Conservation (phyloP, 495 filamentous ascomycete genomes). For the Sabuloglossum arenarium region DNA sequence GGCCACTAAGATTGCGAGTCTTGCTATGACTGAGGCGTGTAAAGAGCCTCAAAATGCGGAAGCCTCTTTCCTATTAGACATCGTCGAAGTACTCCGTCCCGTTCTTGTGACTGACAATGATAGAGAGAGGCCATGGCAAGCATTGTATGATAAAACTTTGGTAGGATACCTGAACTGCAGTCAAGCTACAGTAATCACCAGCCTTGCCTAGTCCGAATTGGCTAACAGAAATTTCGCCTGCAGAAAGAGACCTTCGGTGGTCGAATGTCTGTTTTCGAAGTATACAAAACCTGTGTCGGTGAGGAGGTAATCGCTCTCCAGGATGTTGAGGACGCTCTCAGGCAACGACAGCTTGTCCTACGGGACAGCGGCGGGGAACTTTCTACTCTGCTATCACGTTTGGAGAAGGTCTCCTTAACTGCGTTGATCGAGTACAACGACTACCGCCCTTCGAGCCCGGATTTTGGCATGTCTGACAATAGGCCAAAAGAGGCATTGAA, state of each 20-base stretch:
- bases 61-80: neutral
- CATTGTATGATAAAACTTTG: neutral
- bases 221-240: neutral
- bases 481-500: neutral
- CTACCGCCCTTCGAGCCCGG: neutral
- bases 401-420: neutral
- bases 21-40: neutral
- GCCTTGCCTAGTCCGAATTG: neutral
- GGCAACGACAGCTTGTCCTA: neutral
- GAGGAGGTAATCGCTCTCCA: neutral
- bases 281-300: neutral
- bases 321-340: neutral
- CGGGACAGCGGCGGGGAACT: neutral
- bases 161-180: neutral
- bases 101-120: neutral
- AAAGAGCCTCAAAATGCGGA: neutral
- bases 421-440: neutral
- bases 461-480: neutral
- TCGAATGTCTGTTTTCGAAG: neutral
- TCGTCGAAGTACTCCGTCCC: neutral
- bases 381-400: neutral
- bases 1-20: neutral
- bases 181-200: neutral
- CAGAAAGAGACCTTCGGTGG: neutral
- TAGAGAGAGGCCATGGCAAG: neutral